Conservation (phyloP, 345 rosid species). For the Clausena lansium region DNA sequence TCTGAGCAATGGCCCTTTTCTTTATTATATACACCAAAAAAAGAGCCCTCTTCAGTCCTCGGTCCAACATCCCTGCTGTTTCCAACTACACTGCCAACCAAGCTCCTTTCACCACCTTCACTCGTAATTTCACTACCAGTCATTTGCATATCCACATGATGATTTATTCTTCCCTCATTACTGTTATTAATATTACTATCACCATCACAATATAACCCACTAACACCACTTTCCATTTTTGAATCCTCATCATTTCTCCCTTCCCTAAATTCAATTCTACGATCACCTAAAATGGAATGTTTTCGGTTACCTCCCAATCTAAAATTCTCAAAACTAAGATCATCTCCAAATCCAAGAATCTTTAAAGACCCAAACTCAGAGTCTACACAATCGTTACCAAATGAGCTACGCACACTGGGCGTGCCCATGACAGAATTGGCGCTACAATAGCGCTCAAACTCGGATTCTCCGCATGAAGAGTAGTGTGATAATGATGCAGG, state of each 20-base stretch:
- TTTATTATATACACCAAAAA: constrained; percentile 17
- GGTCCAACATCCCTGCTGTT: constrained; percentile 4
- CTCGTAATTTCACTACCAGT: neutral
- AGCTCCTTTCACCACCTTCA: constrained; percentile 17
- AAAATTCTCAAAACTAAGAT: constrained; percentile 52
- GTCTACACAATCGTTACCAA: constrained; percentile 56
- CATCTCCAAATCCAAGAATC: constrained; percentile 45
- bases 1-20: constrained; percentile 17
- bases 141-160: neutral
- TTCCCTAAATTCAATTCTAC: constrained; percentile 25
- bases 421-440: constrained; percentile 83
- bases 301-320: constrained; percentile 49
- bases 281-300: constrained; percentile 23
- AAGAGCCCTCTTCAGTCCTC: constrained; percentile 21
- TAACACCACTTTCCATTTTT: neutral
- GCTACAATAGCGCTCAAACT: constrained; percentile 76
- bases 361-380: constrained; percentile 61
- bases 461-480: constrained; percentile 87
- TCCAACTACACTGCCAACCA: constrained; percentile 5
- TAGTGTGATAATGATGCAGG: constrained; percentile 54
- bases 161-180: constrained; percentile 3
- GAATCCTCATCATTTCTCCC: constrained; percentile 19
- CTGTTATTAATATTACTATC: neutral
- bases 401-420: constrained; percentile 64
- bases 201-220: constrained; percentile 6